These are phyloP conservation scores for Fusarium domesticum DNA, from an alignment of 2,329 filamentous ascomycete genomes.

Conservation along the genomic window DNA sequence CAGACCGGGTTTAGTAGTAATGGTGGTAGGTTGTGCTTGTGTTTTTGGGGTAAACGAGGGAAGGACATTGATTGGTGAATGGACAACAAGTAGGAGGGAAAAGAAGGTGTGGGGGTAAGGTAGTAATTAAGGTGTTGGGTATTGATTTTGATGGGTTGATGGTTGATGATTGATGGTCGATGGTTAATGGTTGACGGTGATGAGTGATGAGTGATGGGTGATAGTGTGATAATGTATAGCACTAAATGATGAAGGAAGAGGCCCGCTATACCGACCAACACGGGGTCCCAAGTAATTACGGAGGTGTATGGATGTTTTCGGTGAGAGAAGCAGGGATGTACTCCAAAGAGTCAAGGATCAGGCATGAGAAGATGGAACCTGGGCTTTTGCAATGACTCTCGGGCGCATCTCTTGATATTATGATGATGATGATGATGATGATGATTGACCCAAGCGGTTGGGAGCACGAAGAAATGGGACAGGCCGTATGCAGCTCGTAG, in stretches of 20 bases:
- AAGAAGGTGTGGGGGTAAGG: conserved; percentile 12
- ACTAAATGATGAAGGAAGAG: conserved; percentile 9
- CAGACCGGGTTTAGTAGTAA: not conserved
- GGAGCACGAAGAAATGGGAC: not conserved
- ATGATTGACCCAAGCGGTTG: not conserved
- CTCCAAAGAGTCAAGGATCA: conserved; percentile 7
- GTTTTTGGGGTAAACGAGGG: conserved; percentile 25
- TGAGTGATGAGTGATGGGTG: not conserved
- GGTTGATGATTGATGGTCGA: conserved; percentile 2
- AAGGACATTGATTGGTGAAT: conserved; percentile 29
- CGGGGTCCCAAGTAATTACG: not conserved
- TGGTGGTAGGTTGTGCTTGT: conserved; percentile 8
- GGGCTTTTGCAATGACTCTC: too few species aligned
- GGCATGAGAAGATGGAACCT: not conserved
- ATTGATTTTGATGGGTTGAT: not conserved
- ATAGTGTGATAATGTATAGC: not conserved
- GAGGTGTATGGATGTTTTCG: conserved; percentile 22
- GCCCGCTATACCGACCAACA: conserved; percentile 15
- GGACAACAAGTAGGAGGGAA: conserved; percentile 9
- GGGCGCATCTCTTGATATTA: not conserved
- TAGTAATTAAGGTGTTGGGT: not conserved
- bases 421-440: not conserved
- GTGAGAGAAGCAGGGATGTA: conserved; percentile 27
- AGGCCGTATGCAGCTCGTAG: not conserved
- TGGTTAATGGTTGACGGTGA: conserved; percentile 1